A percentile compares a stretch with the other conserved stretches of the same genome.
These are phyloP conservation scores for Penicillium herquei DNA, from an alignment of 495 filamentous ascomycete genomes.

Conservation along the genomic window DNA sequence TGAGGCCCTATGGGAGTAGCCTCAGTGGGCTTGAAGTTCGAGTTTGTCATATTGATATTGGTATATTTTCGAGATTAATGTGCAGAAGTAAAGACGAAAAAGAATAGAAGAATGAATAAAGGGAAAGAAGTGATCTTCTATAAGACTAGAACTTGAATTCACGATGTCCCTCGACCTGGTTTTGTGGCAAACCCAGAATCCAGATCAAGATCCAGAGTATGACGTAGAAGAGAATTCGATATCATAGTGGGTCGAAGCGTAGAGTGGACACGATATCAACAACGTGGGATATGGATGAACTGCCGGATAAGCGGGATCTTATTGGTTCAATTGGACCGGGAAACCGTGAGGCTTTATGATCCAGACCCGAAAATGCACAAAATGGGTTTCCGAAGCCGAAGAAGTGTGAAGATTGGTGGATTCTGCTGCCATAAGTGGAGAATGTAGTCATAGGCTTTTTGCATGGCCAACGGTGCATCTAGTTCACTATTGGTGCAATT, in stretches of 20 bases:
- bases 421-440: constrained; percentile 1
- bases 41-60: constrained; percentile 19
- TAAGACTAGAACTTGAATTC: background rate
- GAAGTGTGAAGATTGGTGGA: background rate
- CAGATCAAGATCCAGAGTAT: constrained; percentile 20
- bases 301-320: background rate
- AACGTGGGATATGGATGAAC: constrained; percentile 7
- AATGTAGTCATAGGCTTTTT: constrained; percentile 5
- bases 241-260: constrained; percentile 18
- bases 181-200: constrained; percentile 18
- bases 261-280: background rate
- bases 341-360: background rate
- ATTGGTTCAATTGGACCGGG: constrained; percentile 6
- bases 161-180: background rate
- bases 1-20: background rate
- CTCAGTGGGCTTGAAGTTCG: constrained; percentile 12
- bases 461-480: too few species aligned
- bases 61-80: background rate
- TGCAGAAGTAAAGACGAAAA: background rate
- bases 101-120: background rate
- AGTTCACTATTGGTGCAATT: too few species aligned
- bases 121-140: background rate
- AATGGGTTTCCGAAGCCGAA: constrained; percentile 13
- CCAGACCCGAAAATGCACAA: constrained; percentile 7
- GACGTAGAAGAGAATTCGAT: constrained; percentile 16